These are phyloP conservation scores for Chytriomyces sp. DNA, from an alignment of 192 early-diverging fungal species.

Conservation along the genomic window DNA sequence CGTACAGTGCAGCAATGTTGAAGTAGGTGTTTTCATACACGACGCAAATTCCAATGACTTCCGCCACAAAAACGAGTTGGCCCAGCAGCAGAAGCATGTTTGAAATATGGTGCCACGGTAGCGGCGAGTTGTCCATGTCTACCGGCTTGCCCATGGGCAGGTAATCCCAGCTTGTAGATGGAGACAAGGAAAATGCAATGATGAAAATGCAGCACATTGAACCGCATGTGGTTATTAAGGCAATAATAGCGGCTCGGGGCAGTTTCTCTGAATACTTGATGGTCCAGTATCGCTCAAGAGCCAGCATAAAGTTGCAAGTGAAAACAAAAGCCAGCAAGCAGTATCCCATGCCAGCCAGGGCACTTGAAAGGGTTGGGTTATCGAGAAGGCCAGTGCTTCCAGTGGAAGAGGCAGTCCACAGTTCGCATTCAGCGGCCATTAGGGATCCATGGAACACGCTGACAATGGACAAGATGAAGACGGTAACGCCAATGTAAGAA, in stretches of 20 bases:
- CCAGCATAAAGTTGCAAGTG: constrained; percentile 11
- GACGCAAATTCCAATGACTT: background rate
- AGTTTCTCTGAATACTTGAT: background rate
- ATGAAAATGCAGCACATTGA: background rate
- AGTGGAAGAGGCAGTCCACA: constrained; percentile 4
- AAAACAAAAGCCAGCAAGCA: constrained; percentile 6
- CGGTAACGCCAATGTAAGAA: constrained; percentile 8
- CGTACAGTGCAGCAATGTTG: constrained; percentile 23
- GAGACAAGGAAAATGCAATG: background rate
- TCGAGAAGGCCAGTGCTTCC: background rate
- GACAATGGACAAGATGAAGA: background rate
- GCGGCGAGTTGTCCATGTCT: background rate
- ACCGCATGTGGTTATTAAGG: background rate
- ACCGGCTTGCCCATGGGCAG: constrained; percentile 12
- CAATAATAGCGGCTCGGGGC: background rate
- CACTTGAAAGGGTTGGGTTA: background rate
- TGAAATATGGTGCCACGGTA: background rate
- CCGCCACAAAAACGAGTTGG: background rate
- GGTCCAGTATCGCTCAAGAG: constrained; percentile 27
- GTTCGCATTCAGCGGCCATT: background rate
- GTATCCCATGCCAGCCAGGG: constrained; percentile 10
- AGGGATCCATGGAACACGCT: constrained; percentile 8
- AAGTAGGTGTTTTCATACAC: constrained; percentile 34
- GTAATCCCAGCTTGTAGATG: constrained; percentile 5
- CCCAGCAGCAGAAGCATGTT: constrained; percentile 6